Conservation (phyloP, 2,329 filamentous ascomycete genomes). For the Botrytis aclada region DNA sequence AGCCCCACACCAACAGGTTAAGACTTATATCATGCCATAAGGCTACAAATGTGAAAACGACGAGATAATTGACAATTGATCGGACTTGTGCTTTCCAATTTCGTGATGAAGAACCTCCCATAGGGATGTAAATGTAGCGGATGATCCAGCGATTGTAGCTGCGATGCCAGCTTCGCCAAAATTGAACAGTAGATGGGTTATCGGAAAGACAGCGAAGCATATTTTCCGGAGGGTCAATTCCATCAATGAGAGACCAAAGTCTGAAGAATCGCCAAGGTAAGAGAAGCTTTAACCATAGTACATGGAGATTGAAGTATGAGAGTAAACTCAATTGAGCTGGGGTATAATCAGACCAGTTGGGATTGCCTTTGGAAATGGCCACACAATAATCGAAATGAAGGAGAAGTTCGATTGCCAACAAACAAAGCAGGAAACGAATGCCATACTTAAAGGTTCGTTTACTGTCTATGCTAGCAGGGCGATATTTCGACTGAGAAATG, state of each 20-base stretch:
- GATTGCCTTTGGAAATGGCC: conserved; percentile 79
- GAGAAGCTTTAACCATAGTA: conserved; percentile 97
- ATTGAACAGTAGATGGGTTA: conserved; percentile 86
- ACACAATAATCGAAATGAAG: conserved; percentile 92
- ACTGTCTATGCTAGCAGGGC: conserved; percentile 65
- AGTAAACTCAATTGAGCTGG: conserved; percentile 85
- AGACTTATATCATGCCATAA: conserved; percentile 98
- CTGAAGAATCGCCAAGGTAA: conserved; percentile 98
- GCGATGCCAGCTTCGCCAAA: conserved; percentile 96
- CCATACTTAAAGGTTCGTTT: conserved; percentile 76
- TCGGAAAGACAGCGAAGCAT: conserved; percentile 96
- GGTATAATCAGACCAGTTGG: conserved; percentile 79
- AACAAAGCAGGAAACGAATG: conserved; percentile 73
- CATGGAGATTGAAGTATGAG: conserved; percentile 92
- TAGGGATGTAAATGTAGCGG: conserved; percentile 88
- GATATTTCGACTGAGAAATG: conserved; percentile 78
- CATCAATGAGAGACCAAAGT: conserved; percentile 88
- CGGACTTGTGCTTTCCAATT: conserved; percentile 48
- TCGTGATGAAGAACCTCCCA: conserved; percentile 66
- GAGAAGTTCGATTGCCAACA: conserved; percentile 87
- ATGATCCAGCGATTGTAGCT: conserved; percentile 94
- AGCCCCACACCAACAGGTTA: conserved; percentile 89
- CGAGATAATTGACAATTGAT: conserved; percentile 70
- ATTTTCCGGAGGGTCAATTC: conserved; percentile 93
- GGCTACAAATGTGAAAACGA: conserved; percentile 94